These are phyloP conservation scores for Kalmanozyma brasiliensis DNA, from an alignment of 1,284 basidiomycete species.

Conservation along the genomic window DNA sequence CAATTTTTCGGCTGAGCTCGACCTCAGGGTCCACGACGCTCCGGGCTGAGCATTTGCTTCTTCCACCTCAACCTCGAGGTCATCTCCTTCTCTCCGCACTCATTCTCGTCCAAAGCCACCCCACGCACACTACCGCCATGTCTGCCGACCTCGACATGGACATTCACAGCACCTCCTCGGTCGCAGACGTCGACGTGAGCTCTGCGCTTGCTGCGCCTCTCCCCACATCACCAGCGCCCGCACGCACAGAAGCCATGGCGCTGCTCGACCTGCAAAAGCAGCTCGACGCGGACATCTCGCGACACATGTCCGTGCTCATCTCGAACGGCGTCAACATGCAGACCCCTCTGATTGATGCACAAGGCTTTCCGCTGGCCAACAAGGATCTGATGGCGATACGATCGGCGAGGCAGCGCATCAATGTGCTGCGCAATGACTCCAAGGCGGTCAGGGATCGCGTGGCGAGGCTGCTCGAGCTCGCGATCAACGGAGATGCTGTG, in stretches of 20 bases:
- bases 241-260: conserved; percentile 34
- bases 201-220: conserved; percentile 22
- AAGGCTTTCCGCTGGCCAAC: conserved; percentile 55
- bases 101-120: neutral
- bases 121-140: conserved; percentile 11
- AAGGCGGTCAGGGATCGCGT: conserved; percentile 41
- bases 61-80: neutral
- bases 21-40: conserved; percentile 22
- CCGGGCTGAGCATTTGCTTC: conserved; percentile 12
- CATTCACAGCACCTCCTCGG: conserved; percentile 20
- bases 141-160: conserved; percentile 36
- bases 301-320: conserved; percentile 27
- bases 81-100: neutral
- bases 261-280: conserved; percentile 35
- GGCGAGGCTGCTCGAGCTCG: conserved; percentile 40
- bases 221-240: conserved; percentile 18
- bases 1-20: too few species aligned
- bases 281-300: conserved; percentile 38
- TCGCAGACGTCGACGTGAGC: conserved; percentile 27
- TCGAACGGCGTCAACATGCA: conserved; percentile 44
- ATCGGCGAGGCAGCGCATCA: conserved; percentile 46
- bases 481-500: conserved; percentile 34
- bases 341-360: conserved; percentile 46
- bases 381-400: conserved; percentile 56
- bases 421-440: conserved; percentile 51